Conservation (phyloP, 345 rosid species). For the Geranium brycei region DNA sequence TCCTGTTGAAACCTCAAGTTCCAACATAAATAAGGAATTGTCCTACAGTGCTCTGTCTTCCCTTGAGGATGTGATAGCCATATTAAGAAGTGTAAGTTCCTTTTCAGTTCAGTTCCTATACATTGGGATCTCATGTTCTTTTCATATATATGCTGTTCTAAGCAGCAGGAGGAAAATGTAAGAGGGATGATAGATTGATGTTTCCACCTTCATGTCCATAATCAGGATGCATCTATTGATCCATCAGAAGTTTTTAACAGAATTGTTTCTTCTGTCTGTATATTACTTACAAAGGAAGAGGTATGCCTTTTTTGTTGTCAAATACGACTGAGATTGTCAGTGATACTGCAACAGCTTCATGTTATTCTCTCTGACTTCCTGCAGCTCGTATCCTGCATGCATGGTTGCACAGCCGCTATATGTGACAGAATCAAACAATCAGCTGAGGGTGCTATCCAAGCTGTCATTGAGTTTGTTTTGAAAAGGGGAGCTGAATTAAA, state of each 20-base stretch:
- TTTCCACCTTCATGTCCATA: slow-evolving; percentile 2
- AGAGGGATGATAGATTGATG: not conserved
- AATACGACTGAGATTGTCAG: slow-evolving; percentile 8
- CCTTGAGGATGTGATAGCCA: slow-evolving; percentile 92
- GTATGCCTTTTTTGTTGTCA: slow-evolving; percentile 26
- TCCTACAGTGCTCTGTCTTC: slow-evolving; percentile 73
- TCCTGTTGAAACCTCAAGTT: slow-evolving; percentile 41
- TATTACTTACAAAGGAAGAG: slow-evolving; percentile 66
- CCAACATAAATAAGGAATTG: slow-evolving; percentile 44
- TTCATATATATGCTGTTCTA: slow-evolving; percentile 5
- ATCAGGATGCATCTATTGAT: slow-evolving; percentile 96
- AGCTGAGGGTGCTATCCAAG: slow-evolving; percentile 93
- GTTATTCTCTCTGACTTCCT: slow-evolving; percentile 23
- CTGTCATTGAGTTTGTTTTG: slow-evolving; percentile 74
- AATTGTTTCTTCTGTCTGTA: slow-evolving; percentile 69
- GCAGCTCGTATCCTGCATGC: slow-evolving; percentile 78
- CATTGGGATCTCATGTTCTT: slow-evolving; percentile 8
- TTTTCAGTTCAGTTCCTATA: slow-evolving; percentile 2
- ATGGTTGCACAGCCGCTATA: slow-evolving; percentile 61
- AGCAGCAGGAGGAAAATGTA: slow-evolving; percentile 1
- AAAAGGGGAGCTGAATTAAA: slow-evolving; percentile 71
- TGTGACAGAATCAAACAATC: slow-evolving; percentile 81
- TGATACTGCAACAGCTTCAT: slow-evolving; percentile 6
- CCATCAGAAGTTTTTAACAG: slow-evolving; percentile 96
- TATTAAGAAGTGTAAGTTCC: slow-evolving; percentile 66